Conservation (phyloP, 495 filamentous ascomycete genomes). For the Hypomontagnella monticulosa region DNA sequence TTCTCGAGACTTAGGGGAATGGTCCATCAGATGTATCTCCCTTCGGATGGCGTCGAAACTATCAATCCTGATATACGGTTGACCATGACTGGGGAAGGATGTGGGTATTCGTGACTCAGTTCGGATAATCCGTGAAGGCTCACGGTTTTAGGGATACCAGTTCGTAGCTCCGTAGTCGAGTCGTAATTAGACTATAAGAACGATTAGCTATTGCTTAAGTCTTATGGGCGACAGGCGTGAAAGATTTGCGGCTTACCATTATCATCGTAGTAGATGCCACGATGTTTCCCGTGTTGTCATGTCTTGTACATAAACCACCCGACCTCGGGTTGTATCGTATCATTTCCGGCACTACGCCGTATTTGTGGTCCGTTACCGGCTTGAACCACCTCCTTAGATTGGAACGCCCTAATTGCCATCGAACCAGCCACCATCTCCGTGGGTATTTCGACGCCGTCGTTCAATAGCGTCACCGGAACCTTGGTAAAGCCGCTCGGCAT, state of each 20-base stretch:
- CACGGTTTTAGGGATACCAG: not conserved
- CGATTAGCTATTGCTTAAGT: conserved; percentile 2
- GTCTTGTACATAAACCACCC: conserved; percentile 55
- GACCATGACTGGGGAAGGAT: not conserved
- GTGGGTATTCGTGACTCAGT: conserved; percentile 1
- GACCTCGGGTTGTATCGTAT: conserved; percentile 51
- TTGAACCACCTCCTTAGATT: conserved; percentile 21
- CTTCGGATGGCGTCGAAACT: not conserved
- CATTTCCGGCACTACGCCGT: conserved; percentile 37
- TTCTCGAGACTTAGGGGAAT: not conserved
- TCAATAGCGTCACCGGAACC: conserved; percentile 49
- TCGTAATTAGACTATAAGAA: conserved; percentile 24
- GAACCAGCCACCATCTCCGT: conserved; percentile 54
- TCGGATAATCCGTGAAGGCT: not conserved
- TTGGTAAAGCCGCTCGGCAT: conserved; percentile 52
- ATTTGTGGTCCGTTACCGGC: conserved; percentile 12
- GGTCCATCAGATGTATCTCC: not conserved
- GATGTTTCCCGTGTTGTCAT: conserved; percentile 25
- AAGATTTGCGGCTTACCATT: conserved; percentile 33
- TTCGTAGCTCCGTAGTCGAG: not conserved
- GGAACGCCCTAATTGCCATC: conserved; percentile 44
- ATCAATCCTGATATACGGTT: not conserved
- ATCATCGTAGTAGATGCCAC: conserved; percentile 18
- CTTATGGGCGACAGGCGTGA: not conserved
- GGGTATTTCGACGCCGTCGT: conserved; percentile 42